Percentiles rank a stretch among this genome's conserved stretches.
phyloP scores from a whole-genome alignment of 2,329 filamentous ascomycete species.

The Remersonia thermophila region DNA sequence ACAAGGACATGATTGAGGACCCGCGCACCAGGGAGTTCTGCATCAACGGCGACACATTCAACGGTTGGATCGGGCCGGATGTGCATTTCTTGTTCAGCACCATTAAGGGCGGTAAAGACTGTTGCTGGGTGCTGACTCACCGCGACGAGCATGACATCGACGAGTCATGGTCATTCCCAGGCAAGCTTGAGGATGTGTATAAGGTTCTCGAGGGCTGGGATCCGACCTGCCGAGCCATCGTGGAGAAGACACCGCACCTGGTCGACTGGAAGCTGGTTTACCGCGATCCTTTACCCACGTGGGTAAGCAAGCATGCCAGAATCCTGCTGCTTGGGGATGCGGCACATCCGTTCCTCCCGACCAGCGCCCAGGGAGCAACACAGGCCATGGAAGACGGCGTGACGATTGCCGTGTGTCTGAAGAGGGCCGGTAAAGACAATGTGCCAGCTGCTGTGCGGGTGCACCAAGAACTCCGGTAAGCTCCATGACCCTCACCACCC shows the following conservation, averaged over 20 bases:
- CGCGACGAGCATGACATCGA: slow-evolving; percentile 41
- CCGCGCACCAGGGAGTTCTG: slow-evolving; percentile 42
- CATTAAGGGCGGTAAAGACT: slow-evolving; percentile 42
- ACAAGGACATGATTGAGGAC: slow-evolving; percentile 39
- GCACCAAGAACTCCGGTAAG: slow-evolving; percentile 31
- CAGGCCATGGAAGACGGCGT: slow-evolving; percentile 40
- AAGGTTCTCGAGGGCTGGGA: slow-evolving; percentile 41
- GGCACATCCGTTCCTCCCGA: slow-evolving; percentile 38
- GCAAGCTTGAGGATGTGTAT: slow-evolving; percentile 38
- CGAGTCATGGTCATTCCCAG: slow-evolving; percentile 42
- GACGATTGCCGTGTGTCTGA: slow-evolving; percentile 33
- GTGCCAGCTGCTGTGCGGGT: slow-evolving; percentile 29
- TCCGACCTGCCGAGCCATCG: slow-evolving; percentile 33
- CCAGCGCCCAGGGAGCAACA: slow-evolving; percentile 35
- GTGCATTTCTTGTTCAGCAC: slow-evolving; percentile 46
- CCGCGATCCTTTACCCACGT: slow-evolving; percentile 36
- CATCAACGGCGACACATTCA: slow-evolving; percentile 44
- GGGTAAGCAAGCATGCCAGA: slow-evolving; percentile 32
- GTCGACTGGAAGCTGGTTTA: slow-evolving; percentile 41
- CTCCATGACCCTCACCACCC: neutral
- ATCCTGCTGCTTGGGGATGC: slow-evolving; percentile 37
- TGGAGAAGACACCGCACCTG: slow-evolving; percentile 32
- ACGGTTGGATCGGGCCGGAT: slow-evolving; percentile 45
- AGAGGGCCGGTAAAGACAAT: slow-evolving; percentile 24
- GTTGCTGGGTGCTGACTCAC: slow-evolving; percentile 47